These are phyloP conservation scores for Xerocomus spinulosus DNA, from an alignment of 768 basidiomycete genomes.

Conservation along the genomic window DNA sequence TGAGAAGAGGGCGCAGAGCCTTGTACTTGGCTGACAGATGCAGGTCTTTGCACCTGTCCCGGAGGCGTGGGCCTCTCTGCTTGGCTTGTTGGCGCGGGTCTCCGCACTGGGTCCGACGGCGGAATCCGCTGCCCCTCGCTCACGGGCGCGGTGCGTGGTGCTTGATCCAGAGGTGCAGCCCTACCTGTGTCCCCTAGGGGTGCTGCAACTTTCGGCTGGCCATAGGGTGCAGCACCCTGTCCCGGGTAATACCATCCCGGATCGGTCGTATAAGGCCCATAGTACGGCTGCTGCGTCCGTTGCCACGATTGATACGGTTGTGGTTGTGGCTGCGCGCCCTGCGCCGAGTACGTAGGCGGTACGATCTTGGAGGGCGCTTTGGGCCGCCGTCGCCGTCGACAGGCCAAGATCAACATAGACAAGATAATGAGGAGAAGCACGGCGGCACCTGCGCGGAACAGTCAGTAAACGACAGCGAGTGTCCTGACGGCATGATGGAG, in stretches of 20 bases:
- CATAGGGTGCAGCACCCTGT: neutral
- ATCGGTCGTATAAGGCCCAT: neutral
- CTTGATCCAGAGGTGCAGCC: neutral
- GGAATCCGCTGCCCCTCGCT: neutral
- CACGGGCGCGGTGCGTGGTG: neutral
- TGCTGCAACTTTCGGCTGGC: conserved; percentile 2
- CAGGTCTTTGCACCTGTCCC: neutral
- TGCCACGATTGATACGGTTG: conserved; percentile 10
- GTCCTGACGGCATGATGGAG: no score
- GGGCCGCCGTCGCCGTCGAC: conserved; percentile 6
- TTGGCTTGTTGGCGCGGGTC: neutral
- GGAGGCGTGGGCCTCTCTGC: neutral
- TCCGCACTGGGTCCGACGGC: neutral
- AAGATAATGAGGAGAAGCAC: conserved; percentile 9
- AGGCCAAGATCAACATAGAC: neutral
- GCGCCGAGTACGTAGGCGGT: neutral
- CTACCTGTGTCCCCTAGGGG: neutral
- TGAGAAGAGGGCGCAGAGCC: neutral
- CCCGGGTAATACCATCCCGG: conserved; percentile 6
- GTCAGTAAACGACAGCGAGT: neutral
- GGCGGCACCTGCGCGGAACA: conserved; percentile 5
- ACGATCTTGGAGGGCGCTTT: neutral
- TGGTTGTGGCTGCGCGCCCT: neutral
- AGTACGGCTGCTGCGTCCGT: conserved; percentile 1
- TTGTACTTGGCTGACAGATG: neutral